A percentile compares a stretch with the other conserved stretches of the same genome.
Evolutionary conservation across 169 alveolate species (phyloP).

Genomic region (Cyclospora cayetanensis): DNA sequence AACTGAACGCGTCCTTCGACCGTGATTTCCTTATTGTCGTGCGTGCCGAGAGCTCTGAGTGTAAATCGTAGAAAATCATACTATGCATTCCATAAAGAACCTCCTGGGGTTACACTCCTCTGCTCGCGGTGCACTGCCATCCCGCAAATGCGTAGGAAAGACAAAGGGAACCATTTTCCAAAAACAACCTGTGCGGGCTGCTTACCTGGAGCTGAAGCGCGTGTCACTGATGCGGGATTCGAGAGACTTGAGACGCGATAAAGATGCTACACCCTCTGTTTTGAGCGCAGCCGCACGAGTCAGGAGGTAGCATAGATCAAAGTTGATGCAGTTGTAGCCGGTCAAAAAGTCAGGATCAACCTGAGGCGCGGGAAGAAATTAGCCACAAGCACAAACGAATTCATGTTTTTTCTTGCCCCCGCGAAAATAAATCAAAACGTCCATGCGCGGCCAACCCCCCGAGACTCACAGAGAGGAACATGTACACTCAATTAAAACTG

Average conservation of each 20-base stretch:
- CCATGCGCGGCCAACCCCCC: too few species aligned
- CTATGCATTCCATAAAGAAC: too few species aligned
- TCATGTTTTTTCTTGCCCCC: not conserved
- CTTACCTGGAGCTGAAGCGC: conserved; percentile 57
- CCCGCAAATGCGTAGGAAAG: too few species aligned
- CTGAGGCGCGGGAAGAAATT: not conserved
- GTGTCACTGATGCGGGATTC: conserved; percentile 52
- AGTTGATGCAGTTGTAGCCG: conserved; percentile 98
- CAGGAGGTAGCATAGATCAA: conserved; percentile 96
- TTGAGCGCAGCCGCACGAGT: conserved; percentile 93
- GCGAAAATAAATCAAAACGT: not conserved
- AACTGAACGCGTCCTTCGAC: conserved; percentile 96
- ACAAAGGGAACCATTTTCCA: too few species aligned
- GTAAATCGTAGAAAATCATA: not conserved
- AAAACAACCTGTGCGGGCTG: too few species aligned
- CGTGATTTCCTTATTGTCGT: conserved; percentile 68
- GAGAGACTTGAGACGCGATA: conserved; percentile 35
- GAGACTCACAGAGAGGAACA: too few species aligned
- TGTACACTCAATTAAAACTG: too few species aligned
- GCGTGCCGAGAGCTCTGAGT: conserved; percentile 63
- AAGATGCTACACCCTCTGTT: conserved; percentile 82
- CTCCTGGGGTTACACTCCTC: not conserved
- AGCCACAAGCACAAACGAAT: not conserved
- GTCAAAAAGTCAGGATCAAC: conserved; percentile 95
- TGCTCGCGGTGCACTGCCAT: not conserved